Conservation (phyloP, 306 rosid genomes). For the Canavalia ensiformis region DNA sequence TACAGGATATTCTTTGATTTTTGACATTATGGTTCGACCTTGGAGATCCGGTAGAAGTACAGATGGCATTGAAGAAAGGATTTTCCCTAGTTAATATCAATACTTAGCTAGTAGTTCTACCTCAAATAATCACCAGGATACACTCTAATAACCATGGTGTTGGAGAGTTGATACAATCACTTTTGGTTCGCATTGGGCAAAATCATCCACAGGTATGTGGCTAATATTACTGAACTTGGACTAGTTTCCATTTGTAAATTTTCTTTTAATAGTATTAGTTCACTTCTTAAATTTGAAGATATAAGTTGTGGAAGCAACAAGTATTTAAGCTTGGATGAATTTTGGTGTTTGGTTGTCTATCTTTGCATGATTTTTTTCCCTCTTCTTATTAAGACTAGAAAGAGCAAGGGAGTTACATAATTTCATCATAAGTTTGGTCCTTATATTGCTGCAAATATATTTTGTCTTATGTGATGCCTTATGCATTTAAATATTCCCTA, state of each 20-base stretch:
- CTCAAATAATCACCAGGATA: conserved; percentile 97
- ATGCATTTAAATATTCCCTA: background rate
- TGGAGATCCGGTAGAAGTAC: conserved; percentile 89
- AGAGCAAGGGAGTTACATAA: background rate
- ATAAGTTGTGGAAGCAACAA: background rate
- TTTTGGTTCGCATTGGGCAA: conserved; percentile 95
- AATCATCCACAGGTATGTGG: conserved; percentile 94
- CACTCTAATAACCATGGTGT: conserved; percentile 94
- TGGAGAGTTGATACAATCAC: conserved; percentile 91
- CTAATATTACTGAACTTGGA: conserved; percentile 37
- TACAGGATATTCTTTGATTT: conserved; percentile 97
- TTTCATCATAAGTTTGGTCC: background rate
- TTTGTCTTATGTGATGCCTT: background rate
- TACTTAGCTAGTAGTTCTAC: conserved; percentile 98
- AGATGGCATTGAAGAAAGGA: conserved; percentile 86
- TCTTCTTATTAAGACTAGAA: background rate
- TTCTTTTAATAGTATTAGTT: background rate
- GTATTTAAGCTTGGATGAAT: background rate
- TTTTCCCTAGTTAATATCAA: conserved; percentile 91
- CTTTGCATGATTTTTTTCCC: background rate
- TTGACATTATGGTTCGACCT: conserved; percentile 97
- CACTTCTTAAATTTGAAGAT: background rate
- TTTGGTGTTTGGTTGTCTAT: conserved; percentile 8
- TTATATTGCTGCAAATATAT: background rate
- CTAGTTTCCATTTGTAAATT: conserved; percentile 2